These are phyloP conservation scores for Diutina neorugosa DNA, from an alignment of 1,139 yeast genomes.

Conservation along the genomic window DNA sequence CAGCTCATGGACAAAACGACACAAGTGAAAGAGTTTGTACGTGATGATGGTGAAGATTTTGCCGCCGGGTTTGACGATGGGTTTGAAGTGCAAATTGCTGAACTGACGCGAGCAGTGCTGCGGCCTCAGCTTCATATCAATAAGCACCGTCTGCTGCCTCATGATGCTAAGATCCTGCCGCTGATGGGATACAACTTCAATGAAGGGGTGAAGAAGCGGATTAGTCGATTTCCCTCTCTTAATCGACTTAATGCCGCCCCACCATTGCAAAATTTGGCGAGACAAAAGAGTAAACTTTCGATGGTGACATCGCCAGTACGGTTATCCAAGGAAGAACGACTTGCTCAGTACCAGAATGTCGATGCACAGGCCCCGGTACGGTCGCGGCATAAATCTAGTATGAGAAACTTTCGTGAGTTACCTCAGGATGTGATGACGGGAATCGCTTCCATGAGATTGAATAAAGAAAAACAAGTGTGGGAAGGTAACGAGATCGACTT, in stretches of 20 bases:
- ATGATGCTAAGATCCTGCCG: not conserved
- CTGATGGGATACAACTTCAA: not conserved
- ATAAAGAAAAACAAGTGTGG: not conserved
- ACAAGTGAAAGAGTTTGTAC: not conserved
- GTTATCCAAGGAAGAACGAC: not conserved
- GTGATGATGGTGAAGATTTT: not conserved
- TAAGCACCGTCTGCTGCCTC: not conserved
- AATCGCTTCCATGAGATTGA: not conserved
- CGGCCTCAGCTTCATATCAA: not conserved
- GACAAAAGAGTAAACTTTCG: not conserved
- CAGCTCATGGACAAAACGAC: not conserved
- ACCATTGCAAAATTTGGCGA: not conserved
- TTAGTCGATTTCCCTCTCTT: not conserved
- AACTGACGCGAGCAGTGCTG: not conserved
- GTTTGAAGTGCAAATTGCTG: not conserved
- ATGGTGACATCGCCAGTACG: not conserved
- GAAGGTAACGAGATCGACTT: not conserved
- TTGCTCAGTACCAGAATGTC: not conserved
- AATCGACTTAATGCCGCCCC: not conserved
- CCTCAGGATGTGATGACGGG: not conserved
- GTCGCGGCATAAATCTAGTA: not conserved
- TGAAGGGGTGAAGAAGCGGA: not conserved
- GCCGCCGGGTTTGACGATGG: constrained; percentile 1
- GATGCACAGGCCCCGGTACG: not conserved
- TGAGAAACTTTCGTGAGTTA: not conserved